Evolutionary conservation across 371 early-diverging fungal genomes (phyloP).

Genomic region (Nematocida sp.): DNA sequence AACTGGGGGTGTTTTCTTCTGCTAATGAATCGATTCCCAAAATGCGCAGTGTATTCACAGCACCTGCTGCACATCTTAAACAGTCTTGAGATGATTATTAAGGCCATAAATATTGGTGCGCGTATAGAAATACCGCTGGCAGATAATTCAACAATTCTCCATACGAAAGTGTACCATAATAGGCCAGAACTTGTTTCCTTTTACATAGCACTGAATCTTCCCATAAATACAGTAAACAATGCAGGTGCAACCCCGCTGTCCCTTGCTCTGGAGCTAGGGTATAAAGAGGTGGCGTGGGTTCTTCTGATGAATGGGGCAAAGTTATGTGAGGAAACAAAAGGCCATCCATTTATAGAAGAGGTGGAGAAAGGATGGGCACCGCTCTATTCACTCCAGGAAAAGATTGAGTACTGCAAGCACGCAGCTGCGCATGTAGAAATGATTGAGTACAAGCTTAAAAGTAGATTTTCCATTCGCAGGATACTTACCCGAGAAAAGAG

Average conservation of each 20-base stretch:
- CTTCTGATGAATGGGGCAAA: constrained; percentile 22
- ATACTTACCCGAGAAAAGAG: constrained; percentile 26
- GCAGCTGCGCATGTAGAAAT: constrained; percentile 32
- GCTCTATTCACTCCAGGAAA: not conserved
- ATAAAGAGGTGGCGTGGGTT: constrained; percentile 36
- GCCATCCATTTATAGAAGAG: constrained; percentile 35
- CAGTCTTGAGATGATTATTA: constrained; percentile 44
- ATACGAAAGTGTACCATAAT: constrained; percentile 34
- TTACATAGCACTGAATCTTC: constrained; percentile 21
- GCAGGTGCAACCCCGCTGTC: constrained; percentile 13
- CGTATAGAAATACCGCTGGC: constrained; percentile 12
- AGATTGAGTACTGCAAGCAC: constrained; percentile 27
- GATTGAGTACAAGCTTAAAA: constrained; percentile 35
- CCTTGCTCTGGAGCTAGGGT: constrained; percentile 19
- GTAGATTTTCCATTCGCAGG: constrained; percentile 43
- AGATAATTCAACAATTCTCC: constrained; percentile 29
- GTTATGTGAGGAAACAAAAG: not conserved
- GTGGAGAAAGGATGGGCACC: constrained; percentile 31
- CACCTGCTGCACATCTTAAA: constrained; percentile 53
- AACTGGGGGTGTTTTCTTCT: constrained; percentile 58
- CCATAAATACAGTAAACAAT: constrained; percentile 4
- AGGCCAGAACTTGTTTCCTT: constrained; percentile 36
- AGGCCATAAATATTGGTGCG: constrained; percentile 50
- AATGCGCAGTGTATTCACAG: constrained; percentile 35
- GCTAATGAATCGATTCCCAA: constrained; percentile 39